Conservation (phyloP, 176 grass and related monocot species). For the Echinochloa phyllopogon region DNA sequence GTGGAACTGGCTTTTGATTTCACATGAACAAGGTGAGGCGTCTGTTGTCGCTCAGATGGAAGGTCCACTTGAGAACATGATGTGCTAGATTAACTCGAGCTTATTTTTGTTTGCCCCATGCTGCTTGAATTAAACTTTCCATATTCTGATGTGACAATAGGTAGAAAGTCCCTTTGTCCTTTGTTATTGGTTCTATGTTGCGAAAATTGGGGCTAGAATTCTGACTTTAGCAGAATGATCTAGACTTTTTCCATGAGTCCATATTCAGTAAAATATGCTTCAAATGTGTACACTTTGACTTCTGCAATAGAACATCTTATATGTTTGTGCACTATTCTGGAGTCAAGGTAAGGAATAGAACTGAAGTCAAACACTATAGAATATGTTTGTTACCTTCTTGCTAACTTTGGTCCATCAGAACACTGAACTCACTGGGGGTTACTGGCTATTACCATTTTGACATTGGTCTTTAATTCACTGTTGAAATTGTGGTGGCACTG, state of each 20-base stretch:
- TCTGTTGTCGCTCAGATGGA: neutral
- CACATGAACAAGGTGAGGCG: conserved; percentile 21
- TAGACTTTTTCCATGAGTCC: conserved; percentile 1
- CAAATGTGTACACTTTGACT: neutral
- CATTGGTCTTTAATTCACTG: conserved; percentile 17
- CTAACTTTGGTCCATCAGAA: neutral
- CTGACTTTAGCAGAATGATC: conserved; percentile 6
- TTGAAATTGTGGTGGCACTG: conserved; percentile 15
- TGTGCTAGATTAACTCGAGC: neutral
- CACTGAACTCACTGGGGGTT: neutral
- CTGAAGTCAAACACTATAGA: neutral
- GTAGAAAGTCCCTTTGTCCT: neutral
- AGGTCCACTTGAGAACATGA: neutral
- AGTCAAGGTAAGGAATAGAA: neutral
- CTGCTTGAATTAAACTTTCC: neutral
- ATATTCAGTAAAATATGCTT: conserved; percentile 23
- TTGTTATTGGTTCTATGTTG: neutral
- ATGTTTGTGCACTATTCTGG: neutral
- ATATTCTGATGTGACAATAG: neutral
- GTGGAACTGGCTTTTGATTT: neutral
- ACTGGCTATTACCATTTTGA: conserved; percentile 9
- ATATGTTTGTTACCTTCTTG: neutral
- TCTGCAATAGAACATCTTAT: neutral
- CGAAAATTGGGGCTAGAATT: neutral
- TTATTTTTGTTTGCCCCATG: conserved; percentile 19